Percentiles rank a stretch among this genome's conserved stretches.
These are phyloP conservation scores for Aureobasidium uvarum DNA, from an alignment of 2,329 filamentous ascomycete species.

Conservation along the genomic window DNA sequence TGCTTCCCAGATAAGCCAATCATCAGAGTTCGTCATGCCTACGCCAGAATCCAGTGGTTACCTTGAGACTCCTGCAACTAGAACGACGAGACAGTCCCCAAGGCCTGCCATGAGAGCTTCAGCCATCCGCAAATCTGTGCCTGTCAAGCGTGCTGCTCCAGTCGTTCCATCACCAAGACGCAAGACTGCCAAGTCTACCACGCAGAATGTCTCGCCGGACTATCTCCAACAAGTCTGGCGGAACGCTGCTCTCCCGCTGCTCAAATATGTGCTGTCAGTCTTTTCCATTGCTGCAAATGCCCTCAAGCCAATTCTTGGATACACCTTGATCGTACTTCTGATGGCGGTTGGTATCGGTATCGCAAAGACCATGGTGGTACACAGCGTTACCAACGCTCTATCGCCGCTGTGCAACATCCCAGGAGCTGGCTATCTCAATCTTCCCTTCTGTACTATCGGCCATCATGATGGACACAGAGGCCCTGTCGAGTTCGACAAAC, in stretches of 20 bases:
- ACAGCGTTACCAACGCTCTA: slow-evolving; percentile 60
- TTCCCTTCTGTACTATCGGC: slow-evolving; percentile 60
- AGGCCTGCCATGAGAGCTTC: slow-evolving; percentile 28
- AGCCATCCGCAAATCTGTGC: slow-evolving; percentile 27
- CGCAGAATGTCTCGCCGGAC: neutral
- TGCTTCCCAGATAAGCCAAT: slow-evolving; percentile 6
- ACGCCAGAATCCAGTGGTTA: slow-evolving; percentile 7
- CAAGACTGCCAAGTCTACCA: neutral
- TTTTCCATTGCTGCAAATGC: slow-evolving; percentile 60
- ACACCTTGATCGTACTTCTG: slow-evolving; percentile 61
- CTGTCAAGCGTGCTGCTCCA: neutral
- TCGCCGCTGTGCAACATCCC: slow-evolving; percentile 70
- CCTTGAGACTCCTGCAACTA: neutral
- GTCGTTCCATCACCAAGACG: neutral
- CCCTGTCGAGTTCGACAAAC: slow-evolving; percentile 65
- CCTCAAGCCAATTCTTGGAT: slow-evolving; percentile 63
- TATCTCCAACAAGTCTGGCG: slow-evolving; percentile 35
- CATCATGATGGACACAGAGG: slow-evolving; percentile 32
- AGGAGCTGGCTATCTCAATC: slow-evolving; percentile 58
- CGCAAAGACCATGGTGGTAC: slow-evolving; percentile 61
- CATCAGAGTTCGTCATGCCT: slow-evolving; percentile 25
- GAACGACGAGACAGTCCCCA: slow-evolving; percentile 4
- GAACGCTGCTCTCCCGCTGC: slow-evolving; percentile 38
- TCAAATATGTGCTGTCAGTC: slow-evolving; percentile 56
- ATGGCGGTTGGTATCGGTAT: slow-evolving; percentile 59